Percentiles rank a stretch among this genome's conserved stretches.
phyloP scores from a whole-genome alignment of 1,139 yeast genomes.

The Taphrina betulina region DNA sequence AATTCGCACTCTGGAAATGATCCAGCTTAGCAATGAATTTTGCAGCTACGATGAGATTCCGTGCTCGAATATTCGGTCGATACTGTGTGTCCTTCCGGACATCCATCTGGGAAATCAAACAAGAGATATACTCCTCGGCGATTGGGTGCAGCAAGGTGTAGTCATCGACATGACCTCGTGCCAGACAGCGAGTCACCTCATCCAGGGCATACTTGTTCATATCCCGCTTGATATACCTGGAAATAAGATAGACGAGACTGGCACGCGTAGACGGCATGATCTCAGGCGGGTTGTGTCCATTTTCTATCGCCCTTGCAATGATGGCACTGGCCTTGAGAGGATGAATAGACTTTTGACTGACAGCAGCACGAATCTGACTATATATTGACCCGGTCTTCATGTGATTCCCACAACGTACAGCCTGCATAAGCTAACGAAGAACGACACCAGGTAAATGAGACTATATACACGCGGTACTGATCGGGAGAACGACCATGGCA shows the following conservation, averaged over 20 bases:
- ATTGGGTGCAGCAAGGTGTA: conserved; percentile 16
- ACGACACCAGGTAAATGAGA: too few species aligned
- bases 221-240: conserved; percentile 1
- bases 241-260: conserved; percentile 4
- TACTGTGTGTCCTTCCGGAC: background rate
- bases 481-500: too few species aligned
- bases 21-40: conserved; percentile 9
- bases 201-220: conserved; percentile 15
- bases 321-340: conserved; percentile 22
- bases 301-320: conserved; percentile 15
- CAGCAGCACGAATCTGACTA: conserved; percentile 7
- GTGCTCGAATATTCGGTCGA: background rate
- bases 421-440: too few species aligned
- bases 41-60: background rate
- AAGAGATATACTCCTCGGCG: conserved; percentile 21
- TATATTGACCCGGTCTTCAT: background rate
- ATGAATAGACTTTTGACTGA: conserved; percentile 12
- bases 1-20: background rate
- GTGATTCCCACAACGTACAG: too few species aligned
- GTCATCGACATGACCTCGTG: conserved; percentile 5
- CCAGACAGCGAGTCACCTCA: conserved; percentile 5
- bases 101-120: conserved; percentile 7
- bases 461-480: too few species aligned
- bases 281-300: conserved; percentile 20
- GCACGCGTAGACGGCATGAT: background rate